Conservation (phyloP, 768 basidiomycete species). For the Boletales sp. region DNA sequence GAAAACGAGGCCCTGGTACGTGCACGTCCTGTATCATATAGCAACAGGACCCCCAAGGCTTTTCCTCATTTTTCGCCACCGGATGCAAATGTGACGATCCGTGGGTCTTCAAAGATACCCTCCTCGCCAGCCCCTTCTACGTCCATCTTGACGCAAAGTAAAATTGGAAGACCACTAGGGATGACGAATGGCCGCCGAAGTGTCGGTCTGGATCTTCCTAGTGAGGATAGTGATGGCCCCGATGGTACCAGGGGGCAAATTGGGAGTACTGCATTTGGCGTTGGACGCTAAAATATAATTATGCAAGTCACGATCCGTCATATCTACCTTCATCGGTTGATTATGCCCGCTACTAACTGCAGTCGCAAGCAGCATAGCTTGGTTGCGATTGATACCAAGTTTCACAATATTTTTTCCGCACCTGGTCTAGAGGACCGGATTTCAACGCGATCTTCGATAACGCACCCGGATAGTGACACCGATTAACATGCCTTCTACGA, state of each 20-base stretch:
- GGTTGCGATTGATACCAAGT: constrained; percentile 9
- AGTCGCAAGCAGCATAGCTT: constrained; percentile 11
- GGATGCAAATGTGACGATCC: constrained; percentile 46
- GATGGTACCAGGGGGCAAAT: constrained; percentile 26
- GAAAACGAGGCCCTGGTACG: constrained; percentile 20
- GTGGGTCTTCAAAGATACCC: constrained; percentile 40
- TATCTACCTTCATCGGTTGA: constrained; percentile 6
- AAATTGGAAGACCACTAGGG: constrained; percentile 42
- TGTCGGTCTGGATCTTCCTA: constrained; percentile 28
- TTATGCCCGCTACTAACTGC: constrained; percentile 7
- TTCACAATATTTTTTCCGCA: constrained; percentile 6
- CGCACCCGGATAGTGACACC: constrained; percentile 8
- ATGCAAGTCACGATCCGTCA: constrained; percentile 14
- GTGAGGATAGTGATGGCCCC: constrained; percentile 18
- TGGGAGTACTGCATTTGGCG: constrained; percentile 22
- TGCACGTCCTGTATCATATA: constrained; percentile 23
- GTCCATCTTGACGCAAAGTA: constrained; percentile 37
- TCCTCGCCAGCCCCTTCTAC: constrained; percentile 34
- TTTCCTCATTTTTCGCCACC: constrained; percentile 41
- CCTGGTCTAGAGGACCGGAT: constrained; percentile 22
- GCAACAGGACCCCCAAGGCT: constrained; percentile 30
- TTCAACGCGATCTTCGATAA: constrained; percentile 12
- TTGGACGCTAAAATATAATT: constrained; percentile 18
- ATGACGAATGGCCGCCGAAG: constrained; percentile 44
- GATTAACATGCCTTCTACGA: constrained; percentile 19